Base-by-base conservation (phyloP, 371 early-diverging fungal genomes). In the Mucor irregularis region DNA sequence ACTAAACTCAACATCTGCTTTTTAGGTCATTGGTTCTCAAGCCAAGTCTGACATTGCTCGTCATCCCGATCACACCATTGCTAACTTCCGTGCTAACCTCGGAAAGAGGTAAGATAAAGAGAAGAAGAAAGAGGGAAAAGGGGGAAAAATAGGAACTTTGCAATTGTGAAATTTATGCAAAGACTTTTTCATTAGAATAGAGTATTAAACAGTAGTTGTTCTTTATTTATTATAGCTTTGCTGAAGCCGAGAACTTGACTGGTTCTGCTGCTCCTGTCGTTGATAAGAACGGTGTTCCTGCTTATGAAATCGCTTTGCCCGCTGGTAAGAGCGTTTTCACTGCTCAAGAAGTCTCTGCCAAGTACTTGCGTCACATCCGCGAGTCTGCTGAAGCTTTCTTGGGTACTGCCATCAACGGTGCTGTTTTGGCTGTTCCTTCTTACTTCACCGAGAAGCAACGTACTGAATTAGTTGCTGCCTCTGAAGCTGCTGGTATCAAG, bases 401-500 rank as follows among this genome's bases (percentile, higher is more conserved):
- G 58, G 92, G 95, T 59, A 79, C 73, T 48, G 61, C 80, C 57
- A 89, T 99, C 45, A 78, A 72, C 33, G 94, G 93, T 49, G 91
- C 90, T 58, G 95, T 97, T 25, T 77, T 99, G 60, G 97, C 98
- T 19, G 90, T 95, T 55, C 99, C 99, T 34, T 80, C 93, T 45
- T 90, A 96, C 76, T 98, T 96, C 66, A 86, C 89, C 45, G 92
- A 92, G 29, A 73, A 70, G 49, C 97, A 98, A 74, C 84, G 92
- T 50, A 80, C 84, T 46, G 93, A 90, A 34, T 78, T 99, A 28
- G 74, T 79, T 43, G 74, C 81, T 51, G 92, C 97, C 21, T 93
- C 94, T 53, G 81, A 83, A 31, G 87, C 84, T 53, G 98, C 99
- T 25, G 99, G 98, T 19, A 85, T 99, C 63, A 82, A 87, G 39